phyloP scores from a whole-genome alignment of 441 rosid species.

The Pelargonium cotyledonis region DNA sequence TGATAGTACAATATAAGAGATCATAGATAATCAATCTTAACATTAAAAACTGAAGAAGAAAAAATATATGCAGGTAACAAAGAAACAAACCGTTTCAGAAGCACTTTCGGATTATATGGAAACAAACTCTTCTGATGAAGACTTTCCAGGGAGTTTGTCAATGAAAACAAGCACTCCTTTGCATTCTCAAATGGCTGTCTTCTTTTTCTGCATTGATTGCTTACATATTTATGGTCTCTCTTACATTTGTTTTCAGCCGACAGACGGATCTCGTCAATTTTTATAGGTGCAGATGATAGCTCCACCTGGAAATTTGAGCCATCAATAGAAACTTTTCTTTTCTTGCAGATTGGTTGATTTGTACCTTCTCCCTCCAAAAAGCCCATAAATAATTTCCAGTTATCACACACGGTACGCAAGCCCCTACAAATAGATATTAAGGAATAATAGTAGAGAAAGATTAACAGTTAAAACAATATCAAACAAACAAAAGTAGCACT shows the following conservation, averaged over 20 bases:
- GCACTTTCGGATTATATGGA: conserved; percentile 75
- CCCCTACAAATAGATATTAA: conserved; percentile 36
- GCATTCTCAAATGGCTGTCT: conserved; percentile 44
- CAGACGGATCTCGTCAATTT: conserved; percentile 10
- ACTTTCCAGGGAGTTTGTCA: conserved; percentile 54
- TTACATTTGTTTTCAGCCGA: conserved; percentile 18
- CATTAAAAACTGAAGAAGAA: not conserved
- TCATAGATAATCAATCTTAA: not conserved
- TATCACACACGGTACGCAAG: conserved; percentile 48
- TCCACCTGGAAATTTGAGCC: conserved; percentile 27
- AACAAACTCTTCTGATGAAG: conserved; percentile 67
- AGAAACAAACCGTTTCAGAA: conserved; percentile 57
- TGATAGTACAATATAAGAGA: not conserved
- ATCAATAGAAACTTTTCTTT: conserved; percentile 36
- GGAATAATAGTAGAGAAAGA: too few species aligned
- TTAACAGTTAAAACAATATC: not conserved
- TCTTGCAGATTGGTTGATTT: conserved; percentile 38
- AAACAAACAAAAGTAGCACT: not conserved
- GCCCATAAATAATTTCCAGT: conserved; percentile 52
- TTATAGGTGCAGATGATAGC: conserved; percentile 11
- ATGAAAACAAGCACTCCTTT: conserved; percentile 63
- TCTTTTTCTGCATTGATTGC: conserved; percentile 13
- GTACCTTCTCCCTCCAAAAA: conserved; percentile 30
- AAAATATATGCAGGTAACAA: conserved; percentile 12
- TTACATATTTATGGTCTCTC: conserved; percentile 10